Base-by-base conservation (phyloP, 352 stramenopile genomes). In the Albugo laibachii region DNA sequence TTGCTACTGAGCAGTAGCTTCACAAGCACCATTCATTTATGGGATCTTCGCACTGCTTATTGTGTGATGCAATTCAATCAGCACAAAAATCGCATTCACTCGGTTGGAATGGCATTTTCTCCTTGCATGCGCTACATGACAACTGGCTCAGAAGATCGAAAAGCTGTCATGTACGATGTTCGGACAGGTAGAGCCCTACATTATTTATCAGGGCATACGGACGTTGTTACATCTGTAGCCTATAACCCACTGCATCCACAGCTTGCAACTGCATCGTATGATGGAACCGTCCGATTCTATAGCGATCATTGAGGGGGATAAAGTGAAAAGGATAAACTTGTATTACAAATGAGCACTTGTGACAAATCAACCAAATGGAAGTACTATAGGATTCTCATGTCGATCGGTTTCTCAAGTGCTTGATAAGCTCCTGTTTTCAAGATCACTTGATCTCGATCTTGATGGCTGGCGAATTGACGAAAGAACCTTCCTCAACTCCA, bases 91-190 rank as follows among this genome's bases (percentile, higher is more conserved):
- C 73, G 77, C 45, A 71, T 86, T 13, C 79, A 94, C 21, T 51
- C 56, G 5, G 46, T 92, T 1, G 71, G 72, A 6, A 54, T 72
- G 31, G 63, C 70, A 13, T 93, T 94, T 51, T 91, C 73, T 43
- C 83, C 81, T 2, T 94, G 83, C 61, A 89, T 92, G 77, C 75
- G 83, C 14, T 94, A 92, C 55, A 61, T 94, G 16, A 79, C 80
- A 6, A 85, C 71, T 2, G 83, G 83, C 35, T 92, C 74, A 1
- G 81, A 94, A 58, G 83, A 94, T 49, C 69, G 82, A 4, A 51
- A 60, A 8, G 59, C 65, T 11, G 92, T 89, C 53, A 45, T 93
- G 39, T 94, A 93, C 61, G 82, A 94, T 49, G 63, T 93, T 43
- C 77, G 79, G 43, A 92, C 62, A 14, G 66, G 77, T 1, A 56